phyloP scores from a whole-genome alignment of 495 filamentous ascomycete species.

The Xylaria bambusicola region DNA sequence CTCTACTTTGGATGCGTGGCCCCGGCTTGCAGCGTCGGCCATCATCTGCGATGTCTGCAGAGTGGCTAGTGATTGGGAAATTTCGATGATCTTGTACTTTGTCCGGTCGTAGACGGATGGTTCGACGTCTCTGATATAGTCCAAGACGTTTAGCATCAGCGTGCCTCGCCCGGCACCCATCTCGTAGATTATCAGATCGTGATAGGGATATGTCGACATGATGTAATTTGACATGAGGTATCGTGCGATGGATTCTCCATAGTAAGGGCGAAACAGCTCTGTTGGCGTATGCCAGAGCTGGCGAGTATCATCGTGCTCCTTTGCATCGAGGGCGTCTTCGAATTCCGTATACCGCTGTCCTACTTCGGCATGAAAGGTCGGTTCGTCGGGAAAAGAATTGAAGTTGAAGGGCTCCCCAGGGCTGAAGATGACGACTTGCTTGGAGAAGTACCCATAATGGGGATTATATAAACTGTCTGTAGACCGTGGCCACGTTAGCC shows the following conservation, averaged over 20 bases:
- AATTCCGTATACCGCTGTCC: constrained; percentile 83
- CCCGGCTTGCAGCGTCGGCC: constrained; percentile 61
- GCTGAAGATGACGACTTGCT: constrained; percentile 94
- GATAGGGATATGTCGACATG: constrained; percentile 88
- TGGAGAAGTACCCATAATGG: constrained; percentile 96
- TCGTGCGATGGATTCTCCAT: constrained; percentile 92
- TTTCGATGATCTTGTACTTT: constrained; percentile 93
- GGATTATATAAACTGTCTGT: constrained; percentile 96
- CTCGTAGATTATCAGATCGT: constrained; percentile 98
- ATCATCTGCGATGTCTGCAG: constrained; percentile 73
- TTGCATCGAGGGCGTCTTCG: constrained; percentile 80
- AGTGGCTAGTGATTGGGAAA: constrained; percentile 74
- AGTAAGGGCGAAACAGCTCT: constrained; percentile 94
- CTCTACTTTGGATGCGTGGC: constrained; percentile 83
- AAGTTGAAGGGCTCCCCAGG: constrained; percentile 94
- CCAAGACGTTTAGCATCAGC: constrained; percentile 95
- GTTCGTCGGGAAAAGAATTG: constrained; percentile 73
- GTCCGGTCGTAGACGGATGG: constrained; percentile 93
- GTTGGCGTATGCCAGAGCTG: constrained; percentile 99
- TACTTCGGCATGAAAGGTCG: constrained; percentile 74
- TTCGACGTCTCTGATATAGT: constrained; percentile 89
- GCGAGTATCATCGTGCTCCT: constrained; percentile 68
- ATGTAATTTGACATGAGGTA: constrained; percentile 96
- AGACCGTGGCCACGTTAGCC: neutral
- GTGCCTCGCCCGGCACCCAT: constrained; percentile 98